phyloP scores from a whole-genome alignment of 768 basidiomycete genomes.

The Pholiota molesta region DNA sequence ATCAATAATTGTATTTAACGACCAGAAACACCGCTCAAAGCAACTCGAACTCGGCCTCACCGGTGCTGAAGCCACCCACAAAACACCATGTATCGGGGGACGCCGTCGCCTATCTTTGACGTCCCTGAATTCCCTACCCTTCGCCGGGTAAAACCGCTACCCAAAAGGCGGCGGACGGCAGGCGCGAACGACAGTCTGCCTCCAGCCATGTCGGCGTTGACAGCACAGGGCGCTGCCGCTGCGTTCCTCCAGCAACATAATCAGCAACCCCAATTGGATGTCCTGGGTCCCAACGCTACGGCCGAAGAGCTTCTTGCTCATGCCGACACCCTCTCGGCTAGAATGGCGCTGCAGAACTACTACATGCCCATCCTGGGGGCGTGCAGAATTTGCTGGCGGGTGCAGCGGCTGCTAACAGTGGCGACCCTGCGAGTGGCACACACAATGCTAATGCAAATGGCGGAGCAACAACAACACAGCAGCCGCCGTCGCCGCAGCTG shows the following conservation, averaged over 20 bases:
- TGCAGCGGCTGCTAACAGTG: conserved; percentile 15
- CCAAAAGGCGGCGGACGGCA: conserved; percentile 68
- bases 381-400: conserved; percentile 46
- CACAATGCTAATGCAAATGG: conserved; percentile 1
- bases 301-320: conserved; percentile 62
- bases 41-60: not conserved
- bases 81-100: conserved; percentile 51
- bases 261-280: conserved; percentile 21
- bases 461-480: conserved; percentile 9
- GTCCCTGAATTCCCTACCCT: conserved; percentile 62
- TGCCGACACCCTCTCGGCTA: conserved; percentile 58
- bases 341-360: conserved; percentile 63
- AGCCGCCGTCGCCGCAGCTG: conserved; percentile 23
- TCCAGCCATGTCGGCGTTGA: conserved; percentile 13
- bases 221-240: conserved; percentile 17
- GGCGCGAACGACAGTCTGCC: conserved; percentile 8
- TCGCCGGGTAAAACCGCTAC: conserved; percentile 75
- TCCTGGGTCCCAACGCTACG: conserved; percentile 47
- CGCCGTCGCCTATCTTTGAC: conserved; percentile 63
- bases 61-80: conserved; percentile 3
- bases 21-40: not conserved
- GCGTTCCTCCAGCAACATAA: conserved; percentile 19
- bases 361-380: conserved; percentile 58
- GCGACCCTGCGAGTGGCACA: conserved; percentile 6
- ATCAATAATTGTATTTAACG: not conserved